Evolutionary conservation across 2,329 filamentous ascomycete species (phyloP).

Genomic region (Aspergillus quadricinctus): DNA sequence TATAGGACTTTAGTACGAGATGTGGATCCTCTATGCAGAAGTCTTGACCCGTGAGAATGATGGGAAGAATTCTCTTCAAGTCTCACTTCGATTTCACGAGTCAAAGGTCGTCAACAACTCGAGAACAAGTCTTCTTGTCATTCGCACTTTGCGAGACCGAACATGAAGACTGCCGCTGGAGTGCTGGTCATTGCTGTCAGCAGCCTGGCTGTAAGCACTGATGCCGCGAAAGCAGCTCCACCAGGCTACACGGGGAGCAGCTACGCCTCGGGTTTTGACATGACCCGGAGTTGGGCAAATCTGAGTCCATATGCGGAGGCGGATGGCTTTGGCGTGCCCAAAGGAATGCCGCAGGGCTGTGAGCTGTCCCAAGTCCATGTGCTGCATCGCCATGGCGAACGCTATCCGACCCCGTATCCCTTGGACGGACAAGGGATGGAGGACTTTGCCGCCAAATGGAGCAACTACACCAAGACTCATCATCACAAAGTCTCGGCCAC

Average conservation of each 20-base stretch:
- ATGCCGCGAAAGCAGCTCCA: background rate
- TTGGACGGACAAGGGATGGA: conserved; percentile 50
- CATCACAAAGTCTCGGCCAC: conserved; percentile 31
- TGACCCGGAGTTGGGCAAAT: conserved; percentile 28
- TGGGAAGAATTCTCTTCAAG: too few species aligned
- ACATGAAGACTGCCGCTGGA: background rate
- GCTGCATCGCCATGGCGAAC: conserved; percentile 53
- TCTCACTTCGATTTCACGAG: too few species aligned
- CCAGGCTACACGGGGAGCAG: conserved; percentile 19
- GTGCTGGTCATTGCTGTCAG: background rate
- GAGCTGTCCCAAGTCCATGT: conserved; percentile 52
- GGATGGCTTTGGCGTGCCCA: conserved; percentile 20
- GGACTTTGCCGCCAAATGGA: conserved; percentile 47
- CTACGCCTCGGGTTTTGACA: conserved; percentile 29
- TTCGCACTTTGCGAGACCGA: background rate
- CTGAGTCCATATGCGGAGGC: conserved; percentile 27
- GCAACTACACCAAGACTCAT: conserved; percentile 41
- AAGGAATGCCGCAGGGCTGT: conserved; percentile 52
- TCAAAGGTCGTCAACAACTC: too few species aligned
- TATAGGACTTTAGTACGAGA: too few species aligned
- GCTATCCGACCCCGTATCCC: conserved; percentile 45
- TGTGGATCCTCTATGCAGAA: too few species aligned
- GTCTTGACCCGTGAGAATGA: too few species aligned
- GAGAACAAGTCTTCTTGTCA: too few species aligned
- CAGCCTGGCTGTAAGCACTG: background rate